Conservation (phyloP, 2,329 filamentous ascomycete species). For the Botrytis galanthina region DNA sequence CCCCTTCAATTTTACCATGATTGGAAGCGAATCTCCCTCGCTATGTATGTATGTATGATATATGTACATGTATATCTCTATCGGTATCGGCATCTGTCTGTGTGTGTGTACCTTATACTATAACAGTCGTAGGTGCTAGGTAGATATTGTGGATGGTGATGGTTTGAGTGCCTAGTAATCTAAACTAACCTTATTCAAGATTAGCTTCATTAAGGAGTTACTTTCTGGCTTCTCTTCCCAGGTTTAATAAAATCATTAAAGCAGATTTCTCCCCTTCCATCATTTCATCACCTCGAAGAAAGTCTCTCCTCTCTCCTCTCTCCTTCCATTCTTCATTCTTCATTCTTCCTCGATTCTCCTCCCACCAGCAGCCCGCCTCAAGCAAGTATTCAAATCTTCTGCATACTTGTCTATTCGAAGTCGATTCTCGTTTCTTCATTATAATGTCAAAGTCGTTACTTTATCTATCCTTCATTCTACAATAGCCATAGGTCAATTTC, state of each 20-base stretch:
- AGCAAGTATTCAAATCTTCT: neutral
- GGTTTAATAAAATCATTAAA: slow-evolving; percentile 13
- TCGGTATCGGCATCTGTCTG: neutral
- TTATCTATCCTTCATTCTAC: neutral
- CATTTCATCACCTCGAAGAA: neutral
- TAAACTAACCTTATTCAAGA: neutral
- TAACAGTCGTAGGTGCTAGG: neutral
- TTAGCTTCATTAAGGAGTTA: neutral
- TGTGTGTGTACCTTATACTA: neutral
- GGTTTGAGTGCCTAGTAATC: neutral
- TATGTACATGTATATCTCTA: neutral
- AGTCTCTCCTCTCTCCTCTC: neutral
- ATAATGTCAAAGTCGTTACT: neutral
- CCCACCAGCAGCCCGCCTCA: neutral
- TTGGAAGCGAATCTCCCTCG: neutral
- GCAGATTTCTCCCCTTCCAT: slow-evolving; percentile 7
- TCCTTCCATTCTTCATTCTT: neutral
- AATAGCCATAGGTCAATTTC: neutral
- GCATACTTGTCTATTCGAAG: neutral
- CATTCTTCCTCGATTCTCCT: neutral
- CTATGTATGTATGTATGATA: neutral
- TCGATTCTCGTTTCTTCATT: neutral
- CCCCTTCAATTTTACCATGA: slow-evolving; percentile 1
- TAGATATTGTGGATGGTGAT: neutral
- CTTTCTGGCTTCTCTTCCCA: neutral